These are phyloP conservation scores for Epichloe coenophiala DNA, from an alignment of 2,329 filamentous ascomycete genomes.

Conservation along the genomic window DNA sequence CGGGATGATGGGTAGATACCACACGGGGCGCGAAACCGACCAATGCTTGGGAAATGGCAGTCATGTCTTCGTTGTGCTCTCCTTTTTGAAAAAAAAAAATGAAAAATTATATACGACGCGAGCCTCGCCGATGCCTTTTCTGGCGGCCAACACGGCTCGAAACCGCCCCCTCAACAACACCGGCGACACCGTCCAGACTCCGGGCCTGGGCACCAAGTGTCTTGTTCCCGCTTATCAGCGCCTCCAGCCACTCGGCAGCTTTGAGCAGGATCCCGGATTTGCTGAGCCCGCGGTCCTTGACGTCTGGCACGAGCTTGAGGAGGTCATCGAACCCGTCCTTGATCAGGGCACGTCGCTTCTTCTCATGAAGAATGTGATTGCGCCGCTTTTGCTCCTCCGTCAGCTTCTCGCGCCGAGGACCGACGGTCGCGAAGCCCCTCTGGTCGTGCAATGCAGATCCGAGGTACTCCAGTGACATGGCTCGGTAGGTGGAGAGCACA, in stretches of 20 bases:
- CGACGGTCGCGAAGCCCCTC: not conserved
- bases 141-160: not conserved
- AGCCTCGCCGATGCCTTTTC: not conserved
- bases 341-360: slow-evolving; percentile 2
- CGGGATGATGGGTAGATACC: no score
- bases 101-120: not conserved
- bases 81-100: not conserved
- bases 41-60: no score
- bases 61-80: no score
- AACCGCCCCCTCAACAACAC: no score
- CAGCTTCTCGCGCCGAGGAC: not conserved
- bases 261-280: slow-evolving; percentile 1
- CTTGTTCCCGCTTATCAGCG: not conserved
- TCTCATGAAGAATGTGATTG: slow-evolving; percentile 3
- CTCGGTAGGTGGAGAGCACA: not conserved
- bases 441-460: not conserved
- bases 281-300: not conserved
- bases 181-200: not conserved
- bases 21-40: no score
- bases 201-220: not conserved
- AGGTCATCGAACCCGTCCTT: slow-evolving; percentile 1
- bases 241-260: slow-evolving; percentile 1
- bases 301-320: not conserved
- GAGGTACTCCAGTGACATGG: not conserved
- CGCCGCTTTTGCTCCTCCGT: slow-evolving; percentile 1